Conservation (phyloP, 2,329 filamentous ascomycete genomes). For the Fusarium protoensiforme region DNA sequence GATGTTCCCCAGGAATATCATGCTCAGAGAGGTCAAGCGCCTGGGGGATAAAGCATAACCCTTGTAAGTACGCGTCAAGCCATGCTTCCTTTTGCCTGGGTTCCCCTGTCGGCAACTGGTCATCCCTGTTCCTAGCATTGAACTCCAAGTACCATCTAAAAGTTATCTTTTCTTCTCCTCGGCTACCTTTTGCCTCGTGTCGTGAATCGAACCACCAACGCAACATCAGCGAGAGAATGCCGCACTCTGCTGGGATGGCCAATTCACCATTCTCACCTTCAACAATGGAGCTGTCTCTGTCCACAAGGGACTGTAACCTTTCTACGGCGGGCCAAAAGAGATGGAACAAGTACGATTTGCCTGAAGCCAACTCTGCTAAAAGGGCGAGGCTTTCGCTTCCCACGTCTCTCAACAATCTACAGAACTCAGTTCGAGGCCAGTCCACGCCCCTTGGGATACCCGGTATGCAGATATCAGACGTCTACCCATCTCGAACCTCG, state of each 20-base stretch:
- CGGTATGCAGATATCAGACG: background rate
- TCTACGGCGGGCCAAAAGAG: background rate
- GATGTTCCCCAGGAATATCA: background rate
- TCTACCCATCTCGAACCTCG: background rate
- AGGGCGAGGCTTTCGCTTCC: background rate
- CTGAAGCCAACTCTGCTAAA: background rate
- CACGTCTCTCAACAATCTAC: background rate
- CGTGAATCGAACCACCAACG: background rate
- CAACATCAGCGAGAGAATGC: too few relatives aligned
- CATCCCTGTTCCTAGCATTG: background rate
- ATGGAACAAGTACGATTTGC: background rate
- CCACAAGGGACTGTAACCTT: background rate
- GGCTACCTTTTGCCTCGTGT: background rate
- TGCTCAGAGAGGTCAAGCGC: background rate
- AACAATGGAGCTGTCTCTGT: background rate
- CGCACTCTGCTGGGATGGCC: background rate
- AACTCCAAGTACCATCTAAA: background rate
- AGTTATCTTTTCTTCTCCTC: background rate
- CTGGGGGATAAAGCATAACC: background rate
- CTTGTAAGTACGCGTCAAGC: background rate
- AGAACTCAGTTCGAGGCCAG: background rate
- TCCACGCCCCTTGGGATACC: background rate
- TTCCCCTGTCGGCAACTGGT: background rate
- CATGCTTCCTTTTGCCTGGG: too few relatives aligned
- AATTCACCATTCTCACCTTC: background rate